Percentiles rank a stretch among this genome's conserved stretches.
These are phyloP conservation scores for Elasticomyces elasticus DNA, from an alignment of 495 filamentous ascomycete genomes.

Conservation along the genomic window DNA sequence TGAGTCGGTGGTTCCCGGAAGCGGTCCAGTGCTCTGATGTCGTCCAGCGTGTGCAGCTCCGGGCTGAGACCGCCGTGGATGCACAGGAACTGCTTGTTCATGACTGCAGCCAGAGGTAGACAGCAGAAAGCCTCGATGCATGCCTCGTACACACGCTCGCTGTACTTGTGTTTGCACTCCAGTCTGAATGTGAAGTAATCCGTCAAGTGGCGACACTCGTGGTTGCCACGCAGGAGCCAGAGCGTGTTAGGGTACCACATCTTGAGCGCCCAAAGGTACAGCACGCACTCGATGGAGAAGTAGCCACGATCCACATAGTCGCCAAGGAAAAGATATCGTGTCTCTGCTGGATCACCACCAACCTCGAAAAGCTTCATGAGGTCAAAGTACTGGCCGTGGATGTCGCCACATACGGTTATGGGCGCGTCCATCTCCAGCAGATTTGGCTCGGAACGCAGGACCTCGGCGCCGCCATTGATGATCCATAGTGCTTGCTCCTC, in stretches of 20 bases:
- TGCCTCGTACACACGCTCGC: constrained; percentile 89
- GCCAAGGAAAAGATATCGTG: constrained; percentile 89
- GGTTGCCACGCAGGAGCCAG: constrained; percentile 93
- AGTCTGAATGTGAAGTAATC: constrained; percentile 99
- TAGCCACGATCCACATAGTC: constrained; percentile 98
- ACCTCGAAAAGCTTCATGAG: constrained; percentile 99
- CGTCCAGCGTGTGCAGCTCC: constrained; percentile 89
- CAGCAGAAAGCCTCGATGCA: constrained; percentile 97
- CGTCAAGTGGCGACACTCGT: constrained; percentile 96
- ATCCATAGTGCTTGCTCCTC: constrained; percentile 97
- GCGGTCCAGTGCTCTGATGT: constrained; percentile 91
- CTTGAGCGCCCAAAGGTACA: constrained; percentile 96
- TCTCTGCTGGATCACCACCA: constrained; percentile 91
- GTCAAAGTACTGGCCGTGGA: constrained; percentile 98
- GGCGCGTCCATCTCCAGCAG: constrained; percentile 98
- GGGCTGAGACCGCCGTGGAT: constrained; percentile 95
- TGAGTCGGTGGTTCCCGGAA: constrained; percentile 96
- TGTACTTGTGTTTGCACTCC: constrained; percentile 99
- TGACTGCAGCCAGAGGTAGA: constrained; percentile 86
- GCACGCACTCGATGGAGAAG: constrained; percentile 97
- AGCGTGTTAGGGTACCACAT: constrained; percentile 98
- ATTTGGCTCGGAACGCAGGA: constrained; percentile 82
- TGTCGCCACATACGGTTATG: constrained; percentile 98
- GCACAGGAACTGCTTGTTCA: constrained; percentile 99
- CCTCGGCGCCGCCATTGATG: constrained; percentile 69